These are phyloP conservation scores for Proliferodiscus dingleyae DNA, from an alignment of 2,329 filamentous ascomycete species.

Conservation along the genomic window DNA sequence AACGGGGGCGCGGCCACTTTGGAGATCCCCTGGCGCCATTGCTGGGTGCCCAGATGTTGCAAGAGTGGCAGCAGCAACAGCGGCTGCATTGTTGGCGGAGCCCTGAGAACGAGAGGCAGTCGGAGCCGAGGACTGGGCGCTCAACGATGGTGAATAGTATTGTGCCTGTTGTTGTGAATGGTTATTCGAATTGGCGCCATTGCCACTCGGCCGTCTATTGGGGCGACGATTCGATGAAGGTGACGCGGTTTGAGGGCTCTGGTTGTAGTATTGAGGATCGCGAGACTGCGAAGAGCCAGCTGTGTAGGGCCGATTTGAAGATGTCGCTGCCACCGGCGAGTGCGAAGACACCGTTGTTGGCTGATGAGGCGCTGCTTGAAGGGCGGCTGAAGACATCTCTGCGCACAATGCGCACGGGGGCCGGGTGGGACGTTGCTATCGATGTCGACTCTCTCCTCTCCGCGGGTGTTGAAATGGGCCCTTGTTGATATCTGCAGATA, in stretches of 20 bases:
- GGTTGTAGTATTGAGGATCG: conserved; percentile 47
- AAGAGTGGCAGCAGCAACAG: conserved; percentile 39
- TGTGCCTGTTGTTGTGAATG: conserved; percentile 23
- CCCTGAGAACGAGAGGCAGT: no score
- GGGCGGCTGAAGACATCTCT: conserved; percentile 59
- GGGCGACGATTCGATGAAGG: conserved; percentile 47
- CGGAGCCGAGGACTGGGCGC: no score
- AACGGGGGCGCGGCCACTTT: conserved; percentile 62
- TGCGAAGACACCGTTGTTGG: conserved; percentile 42
- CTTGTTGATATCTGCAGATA: neutral
- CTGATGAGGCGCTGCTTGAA: conserved; percentile 56
- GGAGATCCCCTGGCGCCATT: conserved; percentile 41
- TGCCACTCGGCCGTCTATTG: conserved; percentile 49
- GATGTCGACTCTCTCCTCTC: conserved; percentile 1
- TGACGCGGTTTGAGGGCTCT: conserved; percentile 36
- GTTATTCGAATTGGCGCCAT: conserved; percentile 35
- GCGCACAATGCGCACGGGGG: conserved; percentile 18
- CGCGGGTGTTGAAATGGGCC: neutral
- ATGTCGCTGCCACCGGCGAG: conserved; percentile 42
- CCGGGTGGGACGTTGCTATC: conserved; percentile 6
- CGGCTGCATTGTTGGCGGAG: conserved; percentile 30
- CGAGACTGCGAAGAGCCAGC: conserved; percentile 48
- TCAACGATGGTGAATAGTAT: conserved; percentile 25
- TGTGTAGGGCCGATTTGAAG: conserved; percentile 48
- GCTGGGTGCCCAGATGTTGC: conserved; percentile 32